Base-by-base conservation (phyloP, 2,329 filamentous ascomycete species). In the Periconia sp. region DNA sequence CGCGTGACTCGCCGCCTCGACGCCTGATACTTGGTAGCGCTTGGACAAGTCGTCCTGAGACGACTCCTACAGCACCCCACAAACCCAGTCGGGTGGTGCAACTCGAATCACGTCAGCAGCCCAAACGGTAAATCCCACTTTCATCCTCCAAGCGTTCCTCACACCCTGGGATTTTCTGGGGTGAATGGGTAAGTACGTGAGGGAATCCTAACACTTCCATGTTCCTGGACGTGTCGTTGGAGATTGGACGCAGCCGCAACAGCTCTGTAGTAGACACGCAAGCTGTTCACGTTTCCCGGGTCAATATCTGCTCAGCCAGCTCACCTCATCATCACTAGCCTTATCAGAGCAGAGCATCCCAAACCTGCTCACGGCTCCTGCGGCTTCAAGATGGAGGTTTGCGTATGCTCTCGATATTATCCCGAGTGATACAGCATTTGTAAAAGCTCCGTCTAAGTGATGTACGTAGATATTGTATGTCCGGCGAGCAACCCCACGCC, bases 61-160 rank as follows among this genome's bases (percentile, higher is more conserved):
- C 48, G 23, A 51, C 43, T 50, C 42, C 53, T 42, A 46, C 37
- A 9, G 17, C 52, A 53, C 54, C 54, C 54, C 54, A 56, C 50
- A 48, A 50, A 47, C 35, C 49, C 42, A 52, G 23, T 37, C 40
- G 40, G 33, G 41, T 47, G 40, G 54, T 41, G 31, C 20, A 27
- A 20, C 14, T 46, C 19, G 20, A 19, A 33, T 37, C 44, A 46
- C 40, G 43, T 47, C 44, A 52, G 50, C 50, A 52, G 44, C 35
- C 47, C 23, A 8, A 41, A 51, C 48, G 48, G 31, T 48, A 33
- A 33, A 49, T 20, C 35, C 46, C 41, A 42, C 33, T 37, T 45
- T 27, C 40, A 47, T 15, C 18, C 45, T 37, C 19, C 41, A 30
- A 42, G 37, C 41, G 23, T 27, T 27, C 23, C 23, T 27, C 23